Evolutionary conservation across 148 eudicot genomes (phyloP).

Genomic region (Spergularia bocconei): DNA sequence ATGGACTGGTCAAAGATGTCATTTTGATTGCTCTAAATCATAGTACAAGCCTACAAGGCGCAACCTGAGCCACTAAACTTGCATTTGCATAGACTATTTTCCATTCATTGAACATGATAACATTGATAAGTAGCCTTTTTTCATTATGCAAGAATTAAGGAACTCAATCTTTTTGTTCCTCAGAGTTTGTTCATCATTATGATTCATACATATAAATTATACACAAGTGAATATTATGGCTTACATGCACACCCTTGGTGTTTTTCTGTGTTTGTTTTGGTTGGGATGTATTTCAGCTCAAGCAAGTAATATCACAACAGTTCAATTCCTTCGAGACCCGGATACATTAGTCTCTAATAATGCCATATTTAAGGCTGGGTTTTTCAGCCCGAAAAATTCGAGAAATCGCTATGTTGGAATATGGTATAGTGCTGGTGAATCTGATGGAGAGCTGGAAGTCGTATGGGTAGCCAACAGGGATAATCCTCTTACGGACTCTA

Average conservation of each 20-base stretch:
- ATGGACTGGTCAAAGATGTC: background rate
- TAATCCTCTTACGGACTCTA: constrained; percentile 31
- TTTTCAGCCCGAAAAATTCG: constrained; percentile 37
- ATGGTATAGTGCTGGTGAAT: constrained; percentile 22
- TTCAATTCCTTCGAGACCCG: constrained; percentile 18
- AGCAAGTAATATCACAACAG: constrained; percentile 8
- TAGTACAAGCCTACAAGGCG: background rate
- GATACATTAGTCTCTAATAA: constrained; percentile 28
- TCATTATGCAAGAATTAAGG: background rate
- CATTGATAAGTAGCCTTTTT: background rate
- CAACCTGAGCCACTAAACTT: constrained; percentile 9
- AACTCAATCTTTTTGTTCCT: background rate
- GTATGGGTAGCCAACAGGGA: constrained; percentile 54
- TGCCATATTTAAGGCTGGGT: constrained; percentile 29
- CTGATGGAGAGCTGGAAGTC: constrained; percentile 20
- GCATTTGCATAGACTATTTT: background rate
- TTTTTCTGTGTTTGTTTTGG: constrained; percentile 4
- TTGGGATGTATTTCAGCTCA: background rate
- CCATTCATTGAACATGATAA: background rate
- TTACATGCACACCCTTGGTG: background rate
- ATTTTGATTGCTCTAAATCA: background rate
- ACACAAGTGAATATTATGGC: background rate
- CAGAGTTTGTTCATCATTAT: too few species aligned
- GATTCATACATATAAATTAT: background rate
- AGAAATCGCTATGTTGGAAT: constrained; percentile 41